Evolutionary conservation across 2,329 filamentous ascomycete genomes (phyloP), one percentile per base, ranked within the genome.

Genomic region (Aspergillus luchuensis): DNA sequence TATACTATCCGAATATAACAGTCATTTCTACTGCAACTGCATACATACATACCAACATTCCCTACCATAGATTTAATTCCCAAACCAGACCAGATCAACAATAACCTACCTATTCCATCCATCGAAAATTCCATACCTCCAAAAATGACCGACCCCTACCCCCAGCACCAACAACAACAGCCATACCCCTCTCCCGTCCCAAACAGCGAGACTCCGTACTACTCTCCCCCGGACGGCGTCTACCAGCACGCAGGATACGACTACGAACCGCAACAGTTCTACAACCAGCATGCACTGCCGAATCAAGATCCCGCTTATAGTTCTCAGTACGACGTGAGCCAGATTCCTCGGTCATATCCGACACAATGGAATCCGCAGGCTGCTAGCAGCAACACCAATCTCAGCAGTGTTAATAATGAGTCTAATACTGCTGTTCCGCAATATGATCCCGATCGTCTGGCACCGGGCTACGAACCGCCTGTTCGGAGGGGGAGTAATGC

Each of bases 111-210:
- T 19, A 19, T 19, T 5, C n/a, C 41, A 21, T 45, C 41, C 41
- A 45, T 23, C 15, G 23, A 7, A 30, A 33, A 11, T 33, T 33
- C 11, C 33, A 13, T 5, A 36, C 10, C 1, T 19, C 38, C 39
- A 45, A 8, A 2, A 59, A 85, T 85, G 83, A 84, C 82, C 15
- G 81, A 81, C 60, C 81, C 81, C 39, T 84, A 84, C 76, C 78
- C 82, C 64, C 75, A 79, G 45, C 71, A 78, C 38, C 57, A 36
- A 13, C 30, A 13, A 36, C 33, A 2, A 28, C n/a, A n/a, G n/a
- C 25, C 25, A 28, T 69, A 71, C 58, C 55, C 68, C 58, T 59
- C 71, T 56, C 11, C 43, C 8, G 21, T 15, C 38, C 23, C 64
- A 48, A 66, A 61, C 15, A 61, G 66, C 38, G 47, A 60, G 43